phyloP scores from a whole-genome alignment of 225 moss, liverwort and hornwort species.

The Pleurozium schreberi region DNA sequence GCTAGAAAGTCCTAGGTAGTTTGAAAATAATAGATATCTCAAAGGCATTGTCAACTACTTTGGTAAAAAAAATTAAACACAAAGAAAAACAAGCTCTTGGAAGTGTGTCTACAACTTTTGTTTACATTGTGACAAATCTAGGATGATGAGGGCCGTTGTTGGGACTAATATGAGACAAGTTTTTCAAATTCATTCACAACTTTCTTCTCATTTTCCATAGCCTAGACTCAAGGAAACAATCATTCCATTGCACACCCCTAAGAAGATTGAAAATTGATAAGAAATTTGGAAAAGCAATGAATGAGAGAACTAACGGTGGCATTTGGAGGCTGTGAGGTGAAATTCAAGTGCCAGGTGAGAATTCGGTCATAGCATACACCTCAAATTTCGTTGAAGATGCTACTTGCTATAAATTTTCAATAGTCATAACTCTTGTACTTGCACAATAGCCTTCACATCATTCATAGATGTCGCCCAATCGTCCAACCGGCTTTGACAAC shows the following conservation, averaged over 20 bases:
- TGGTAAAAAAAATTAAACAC: background rate
- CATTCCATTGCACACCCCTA: background rate
- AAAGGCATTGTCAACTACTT: background rate
- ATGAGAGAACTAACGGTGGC: slow-evolving; percentile 22
- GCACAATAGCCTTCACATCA: background rate
- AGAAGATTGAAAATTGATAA: background rate
- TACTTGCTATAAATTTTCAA: background rate
- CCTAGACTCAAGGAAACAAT: background rate
- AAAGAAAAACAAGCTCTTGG: background rate
- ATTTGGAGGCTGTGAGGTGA: slow-evolving; percentile 12
- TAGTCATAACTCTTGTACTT: background rate
- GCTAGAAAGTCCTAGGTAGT: background rate
- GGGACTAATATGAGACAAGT: background rate
- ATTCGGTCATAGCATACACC: slow-evolving; percentile 24
- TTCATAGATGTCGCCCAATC: background rate
- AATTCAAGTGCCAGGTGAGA: slow-evolving; percentile 26
- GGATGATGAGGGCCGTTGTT: background rate
- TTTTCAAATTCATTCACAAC: background rate
- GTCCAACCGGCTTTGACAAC: background rate
- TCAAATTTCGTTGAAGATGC: background rate
- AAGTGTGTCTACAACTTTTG: background rate
- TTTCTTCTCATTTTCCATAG: background rate
- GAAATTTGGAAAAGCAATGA: background rate
- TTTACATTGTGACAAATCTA: background rate
- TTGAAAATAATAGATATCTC: background rate